Evolutionary conservation across 192 early-diverging fungal species (phyloP), one percentile per base, ranked within the genome.

Genomic region (Endogone sp.): DNA sequence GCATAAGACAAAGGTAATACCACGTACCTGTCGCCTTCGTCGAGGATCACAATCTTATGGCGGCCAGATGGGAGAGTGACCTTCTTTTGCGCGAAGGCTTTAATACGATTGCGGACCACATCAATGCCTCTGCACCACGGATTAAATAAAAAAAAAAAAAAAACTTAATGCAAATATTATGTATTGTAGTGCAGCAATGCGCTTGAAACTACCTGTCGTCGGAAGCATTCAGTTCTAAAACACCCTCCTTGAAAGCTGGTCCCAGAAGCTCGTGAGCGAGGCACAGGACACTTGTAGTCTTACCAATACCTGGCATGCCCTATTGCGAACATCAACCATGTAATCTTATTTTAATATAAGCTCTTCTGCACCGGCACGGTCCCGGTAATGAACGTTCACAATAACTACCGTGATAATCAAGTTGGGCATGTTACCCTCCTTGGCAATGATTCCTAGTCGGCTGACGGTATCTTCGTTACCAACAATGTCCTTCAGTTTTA

Each of bases 61-160:
- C 89, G 75, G 63, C 93, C 93, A 21, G 92, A 75, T 4, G 95
- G 93, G 49, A 99, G 78, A 1, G 95, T 98, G 20, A 99, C 95
- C 67, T 98, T 99, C 68, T 95, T 98, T 71, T 99, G 95, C 10
- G 97, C 97, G 90, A 99, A 99, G 80, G 93, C 90, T 73, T 99
- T 99, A 82, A 99, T 97, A 58, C 89, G 84, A 83, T 96, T 96
- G 58, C 97, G 85, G 16, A 99, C 95, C 21, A 97, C 93, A 44
- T 96, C 95, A 64, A 99, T 97, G 28, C 95, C 95, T 71, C 94
- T 93, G 75, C 10, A n/a, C n/a, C n/a, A n/a, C n/a, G 56, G 26
- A 22, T 27, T 32, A 0, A 1, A 55, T 61, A 44, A 11, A 10
- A 16, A 27, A 69, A 55, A 21, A 62, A 20, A 22, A 10, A 10